phyloP scores from a whole-genome alignment of 345 rosid genomes.

The Murraya koenigii region DNA sequence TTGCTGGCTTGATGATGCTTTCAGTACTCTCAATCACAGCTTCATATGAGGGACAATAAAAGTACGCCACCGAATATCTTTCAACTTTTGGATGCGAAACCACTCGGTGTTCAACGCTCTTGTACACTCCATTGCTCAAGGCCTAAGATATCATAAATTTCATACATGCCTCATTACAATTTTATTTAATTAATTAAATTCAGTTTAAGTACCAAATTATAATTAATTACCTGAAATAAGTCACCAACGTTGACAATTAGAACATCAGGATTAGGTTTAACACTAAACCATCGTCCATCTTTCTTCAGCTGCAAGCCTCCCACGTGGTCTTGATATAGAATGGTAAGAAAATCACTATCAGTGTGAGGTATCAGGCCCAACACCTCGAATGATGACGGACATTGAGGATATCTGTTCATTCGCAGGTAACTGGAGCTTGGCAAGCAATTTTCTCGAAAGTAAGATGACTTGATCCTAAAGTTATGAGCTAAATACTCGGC shows the following conservation, averaged over 20 bases:
- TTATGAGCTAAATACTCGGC: constrained; percentile 43
- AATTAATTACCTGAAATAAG: constrained; percentile 58
- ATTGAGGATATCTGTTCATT: constrained; percentile 78
- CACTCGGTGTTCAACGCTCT: constrained; percentile 67
- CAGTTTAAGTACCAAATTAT: background rate
- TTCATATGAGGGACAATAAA: constrained; percentile 55
- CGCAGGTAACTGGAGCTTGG: constrained; percentile 47
- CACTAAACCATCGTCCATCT: constrained; percentile 59
- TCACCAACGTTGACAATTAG: constrained; percentile 71
- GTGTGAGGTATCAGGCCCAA: constrained; percentile 81
- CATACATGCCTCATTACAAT: background rate
- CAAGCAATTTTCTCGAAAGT: constrained; percentile 43
- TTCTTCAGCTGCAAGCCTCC: constrained; percentile 66
- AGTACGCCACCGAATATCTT: constrained; percentile 61
- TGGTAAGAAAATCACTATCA: constrained; percentile 60
- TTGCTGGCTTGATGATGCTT: constrained; percentile 27
- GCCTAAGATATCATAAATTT: constrained; percentile 32
- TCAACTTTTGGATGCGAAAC: constrained; percentile 41
- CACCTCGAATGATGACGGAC: constrained; percentile 44
- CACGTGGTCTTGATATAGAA: constrained; percentile 54
- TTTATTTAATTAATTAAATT: too few relatives aligned
- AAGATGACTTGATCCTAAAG: constrained; percentile 34
- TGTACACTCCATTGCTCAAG: constrained; percentile 68
- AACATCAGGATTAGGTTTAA: constrained; percentile 58
- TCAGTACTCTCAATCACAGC: constrained; percentile 37